Conservation (phyloP, 2,329 filamentous ascomycete species). For the Aspergillus costaricaensis region DNA sequence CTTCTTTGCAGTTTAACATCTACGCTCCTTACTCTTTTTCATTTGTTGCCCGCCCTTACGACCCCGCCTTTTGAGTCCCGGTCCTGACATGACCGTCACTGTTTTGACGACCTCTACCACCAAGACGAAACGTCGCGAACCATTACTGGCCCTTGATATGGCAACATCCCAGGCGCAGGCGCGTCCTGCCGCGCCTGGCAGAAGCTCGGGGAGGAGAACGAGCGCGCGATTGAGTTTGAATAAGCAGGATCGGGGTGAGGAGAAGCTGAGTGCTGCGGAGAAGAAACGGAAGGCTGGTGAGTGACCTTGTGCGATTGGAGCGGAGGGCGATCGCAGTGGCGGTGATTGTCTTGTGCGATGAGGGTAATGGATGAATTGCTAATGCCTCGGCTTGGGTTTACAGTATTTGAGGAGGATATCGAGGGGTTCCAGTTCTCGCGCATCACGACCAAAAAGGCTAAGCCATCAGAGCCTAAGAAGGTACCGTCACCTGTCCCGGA, state of each 20-base stretch:
- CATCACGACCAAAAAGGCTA: constrained; percentile 65
- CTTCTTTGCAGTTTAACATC: not conserved
- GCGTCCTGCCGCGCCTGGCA: constrained; percentile 32
- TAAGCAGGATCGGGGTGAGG: constrained; percentile 32
- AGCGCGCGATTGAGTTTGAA: constrained; percentile 43
- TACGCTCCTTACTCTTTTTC: not conserved
- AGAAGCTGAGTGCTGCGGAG: constrained; percentile 26
- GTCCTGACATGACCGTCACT: constrained; percentile 42
- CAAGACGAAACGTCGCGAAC: constrained; percentile 41
- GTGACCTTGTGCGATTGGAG: constrained; percentile 19
- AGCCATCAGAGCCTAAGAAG: constrained; percentile 41
- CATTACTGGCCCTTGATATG: constrained; percentile 41
- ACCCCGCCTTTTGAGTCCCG: constrained; percentile 6
- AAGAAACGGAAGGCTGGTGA: constrained; percentile 50
- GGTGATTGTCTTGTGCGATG: not conserved
- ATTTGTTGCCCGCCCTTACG: not conserved
- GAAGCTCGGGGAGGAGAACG: constrained; percentile 24
- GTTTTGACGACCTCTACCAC: constrained; percentile 37
- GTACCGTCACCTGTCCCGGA: constrained; percentile 42
- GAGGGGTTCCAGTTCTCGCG: constrained; percentile 76
- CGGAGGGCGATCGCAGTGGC: not conserved
- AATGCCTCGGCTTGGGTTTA: constrained; percentile 15
- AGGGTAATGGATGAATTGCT: not conserved
- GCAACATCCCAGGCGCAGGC: constrained; percentile 42
- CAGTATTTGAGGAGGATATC: constrained; percentile 70